Base-by-base conservation (phyloP, 2,329 filamentous ascomycete genomes). In the Apiospora rasikravindrae region DNA sequence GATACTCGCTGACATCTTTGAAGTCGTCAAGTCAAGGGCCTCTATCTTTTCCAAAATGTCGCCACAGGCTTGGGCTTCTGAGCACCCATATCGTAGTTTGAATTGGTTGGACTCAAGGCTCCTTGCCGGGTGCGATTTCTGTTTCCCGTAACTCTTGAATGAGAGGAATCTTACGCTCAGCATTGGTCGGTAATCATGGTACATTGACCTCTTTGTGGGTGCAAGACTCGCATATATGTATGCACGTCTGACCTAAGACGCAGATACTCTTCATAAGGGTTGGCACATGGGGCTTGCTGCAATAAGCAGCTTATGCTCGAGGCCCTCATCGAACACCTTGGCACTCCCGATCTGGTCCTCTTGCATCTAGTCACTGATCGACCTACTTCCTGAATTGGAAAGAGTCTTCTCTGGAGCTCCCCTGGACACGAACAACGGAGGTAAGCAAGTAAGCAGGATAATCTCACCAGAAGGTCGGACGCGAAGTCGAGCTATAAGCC, bases 301-400 rank as follows among this genome's bases (percentile, higher is more conserved):
- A 37, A 61, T 61, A 33, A 61, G 53, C 53, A 61, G 53, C 53
- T 37, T 61, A 61, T 22, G 53, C 29, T 37, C 29, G 53, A 61
- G 53, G 29, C 53, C 53, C 29, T 61, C 53, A 22, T 26, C 16
- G 29, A 61, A 61, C 29, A 61, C 6, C 29, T 61, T 29, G 29
- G 53, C 29, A 61, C 16, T 37, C 53, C 10, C 19, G 53, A 61
- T 37, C 19, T 37, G 53, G 19, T 22, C 29, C 26, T 61, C 16
- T 37, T 22, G 29, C 29, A 37, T 37, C 7, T 7, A 8, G 53
- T 4, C 29, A 7, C 33, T 19, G 14, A 37, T 19, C 19, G 14
- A 61, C 29, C 22, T 61, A 33, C 16, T 37, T 16, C 14, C 22
- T 22, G 53, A 61, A 61, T 37, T 22, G 26, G 33, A 10, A 37